These are phyloP conservation scores for Periconia macrospinosa DNA, from an alignment of 2,329 filamentous ascomycete species.

Conservation along the genomic window DNA sequence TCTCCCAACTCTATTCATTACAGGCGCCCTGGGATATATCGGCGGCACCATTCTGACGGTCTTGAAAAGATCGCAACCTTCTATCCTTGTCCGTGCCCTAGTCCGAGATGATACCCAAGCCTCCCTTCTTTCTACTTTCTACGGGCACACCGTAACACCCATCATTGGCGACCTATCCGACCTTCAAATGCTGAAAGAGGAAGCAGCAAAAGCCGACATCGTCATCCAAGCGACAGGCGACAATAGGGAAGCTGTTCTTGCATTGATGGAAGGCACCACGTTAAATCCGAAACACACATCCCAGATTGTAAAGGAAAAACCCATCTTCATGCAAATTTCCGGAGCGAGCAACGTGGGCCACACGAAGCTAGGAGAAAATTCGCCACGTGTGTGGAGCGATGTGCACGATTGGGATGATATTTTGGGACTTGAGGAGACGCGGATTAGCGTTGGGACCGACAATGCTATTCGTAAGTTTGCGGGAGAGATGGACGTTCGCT, in stretches of 20 bases:
- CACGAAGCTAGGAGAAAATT: background rate
- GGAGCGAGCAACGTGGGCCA: constrained; percentile 4
- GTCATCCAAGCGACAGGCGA: constrained; percentile 26
- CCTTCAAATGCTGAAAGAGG: constrained; percentile 27
- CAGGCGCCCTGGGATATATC: constrained; percentile 2
- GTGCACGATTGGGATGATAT: constrained; percentile 3
- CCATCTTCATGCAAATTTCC: constrained; percentile 4
- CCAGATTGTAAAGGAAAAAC: background rate
- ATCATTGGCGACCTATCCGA: constrained; percentile 41
- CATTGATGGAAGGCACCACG: constrained; percentile 2
- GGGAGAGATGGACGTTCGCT: background rate
- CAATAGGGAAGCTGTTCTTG: constrained; percentile 2
- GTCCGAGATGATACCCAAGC: constrained; percentile 1
- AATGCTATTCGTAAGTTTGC: constrained; percentile 5
- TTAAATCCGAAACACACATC: constrained; percentile 3
- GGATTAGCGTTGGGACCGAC: constrained; percentile 2
- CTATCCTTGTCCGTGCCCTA: constrained; percentile 5
- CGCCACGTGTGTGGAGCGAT: constrained; percentile 4
- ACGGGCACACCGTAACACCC: constrained; percentile 16
- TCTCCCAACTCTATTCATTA: constrained; percentile 1
- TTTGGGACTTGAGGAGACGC: background rate
- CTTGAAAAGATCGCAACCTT: constrained; percentile 6
- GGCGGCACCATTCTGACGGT: constrained; percentile 2
- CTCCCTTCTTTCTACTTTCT: constrained; percentile 1
- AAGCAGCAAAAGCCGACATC: constrained; percentile 39